phyloP scores from a whole-genome alignment of 1,284 basidiomycete species.

The Fomitopsis palustris region DNA sequence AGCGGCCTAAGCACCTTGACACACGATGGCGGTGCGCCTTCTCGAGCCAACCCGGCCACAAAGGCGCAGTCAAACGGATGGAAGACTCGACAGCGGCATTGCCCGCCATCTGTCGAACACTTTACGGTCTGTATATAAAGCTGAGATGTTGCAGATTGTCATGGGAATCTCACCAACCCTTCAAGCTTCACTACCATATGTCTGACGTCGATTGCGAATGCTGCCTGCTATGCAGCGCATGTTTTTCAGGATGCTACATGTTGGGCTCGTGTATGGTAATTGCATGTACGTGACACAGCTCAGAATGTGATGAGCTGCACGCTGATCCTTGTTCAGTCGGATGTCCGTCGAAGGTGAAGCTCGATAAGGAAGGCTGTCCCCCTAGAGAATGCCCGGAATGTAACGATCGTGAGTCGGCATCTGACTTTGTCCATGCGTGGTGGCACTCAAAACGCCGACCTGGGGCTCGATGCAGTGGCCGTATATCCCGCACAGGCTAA shows the following conservation, averaged over 20 bases:
- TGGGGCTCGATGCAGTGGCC: not conserved
- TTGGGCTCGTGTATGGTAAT: not conserved
- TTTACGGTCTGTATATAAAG: too few species aligned
- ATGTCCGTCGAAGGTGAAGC: conserved; percentile 1
- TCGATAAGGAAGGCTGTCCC: not conserved
- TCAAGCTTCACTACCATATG: not conserved
- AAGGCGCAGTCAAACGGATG: too few species aligned
- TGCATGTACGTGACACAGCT: not conserved
- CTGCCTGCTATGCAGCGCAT: not conserved
- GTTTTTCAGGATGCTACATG: not conserved
- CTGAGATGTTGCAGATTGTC: too few species aligned
- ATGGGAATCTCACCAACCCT: too few species aligned
- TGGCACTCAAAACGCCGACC: too few species aligned
- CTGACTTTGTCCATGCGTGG: not conserved
- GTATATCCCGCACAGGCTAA: not conserved
- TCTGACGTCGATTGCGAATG: not conserved
- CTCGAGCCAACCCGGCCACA: too few species aligned
- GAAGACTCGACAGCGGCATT: too few species aligned
- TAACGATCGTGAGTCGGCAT: not conserved
- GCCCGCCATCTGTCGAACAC: too few species aligned
- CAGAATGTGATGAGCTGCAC: not conserved
- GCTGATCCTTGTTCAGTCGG: not conserved
- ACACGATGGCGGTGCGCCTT: too few species aligned
- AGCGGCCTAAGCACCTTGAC: too few species aligned
- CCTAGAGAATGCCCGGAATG: not conserved